Evolutionary conservation across 768 basidiomycete genomes (phyloP), one percentile per base, ranked within the genome.

Genomic region (Podaxis carcinomalis): DNA sequence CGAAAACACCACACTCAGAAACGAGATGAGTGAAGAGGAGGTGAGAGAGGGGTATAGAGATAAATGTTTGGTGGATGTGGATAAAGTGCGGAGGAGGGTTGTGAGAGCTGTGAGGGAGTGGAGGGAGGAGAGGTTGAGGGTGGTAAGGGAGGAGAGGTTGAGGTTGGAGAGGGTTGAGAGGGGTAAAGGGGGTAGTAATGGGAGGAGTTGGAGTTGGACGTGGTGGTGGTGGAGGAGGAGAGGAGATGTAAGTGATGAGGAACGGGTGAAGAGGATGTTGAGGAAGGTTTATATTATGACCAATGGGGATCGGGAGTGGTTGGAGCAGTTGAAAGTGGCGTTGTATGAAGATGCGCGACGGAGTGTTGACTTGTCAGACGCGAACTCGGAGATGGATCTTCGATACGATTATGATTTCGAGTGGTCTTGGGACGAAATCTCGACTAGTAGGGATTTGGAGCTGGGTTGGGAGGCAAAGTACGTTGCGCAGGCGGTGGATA

Each of bases 281-380:
- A 78, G 75, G 62, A 73, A 74, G 51, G 68, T 90, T 28, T 89
- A 86, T 63, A 71, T 89, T 53, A 80, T 89, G 82, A 87, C 86
- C 44, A 90, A 90, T 61, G 88, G 79, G 5, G 74, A 80, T 47
- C 62, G 59, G 32, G 71, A 67, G 40, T 90, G 83, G 83, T 65
- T 87, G 42, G 66, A 60, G 0, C 77, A 81, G 59, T 69, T 87
- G 50, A 79, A 75, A 67, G 44, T 37, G 4, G 79, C 75, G 16
- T 67, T 88, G 40, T 19, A 57, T 21, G 47, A 19, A 32, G 63
- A 60, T 4, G 46, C 36, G 4, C 16, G 51, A 10, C 39, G 51
- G 6, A 53, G 28, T 21, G 39, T 5, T 19, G 7, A 9, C 32
- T 9, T 32, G 32, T 32, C 32, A 9, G 1, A 32, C 32, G 32